Percentiles rank a stretch among this genome's conserved stretches.
These are phyloP conservation scores for Calonectria ilicicola DNA, from an alignment of 2,329 filamentous ascomycete genomes.

Conservation along the genomic window DNA sequence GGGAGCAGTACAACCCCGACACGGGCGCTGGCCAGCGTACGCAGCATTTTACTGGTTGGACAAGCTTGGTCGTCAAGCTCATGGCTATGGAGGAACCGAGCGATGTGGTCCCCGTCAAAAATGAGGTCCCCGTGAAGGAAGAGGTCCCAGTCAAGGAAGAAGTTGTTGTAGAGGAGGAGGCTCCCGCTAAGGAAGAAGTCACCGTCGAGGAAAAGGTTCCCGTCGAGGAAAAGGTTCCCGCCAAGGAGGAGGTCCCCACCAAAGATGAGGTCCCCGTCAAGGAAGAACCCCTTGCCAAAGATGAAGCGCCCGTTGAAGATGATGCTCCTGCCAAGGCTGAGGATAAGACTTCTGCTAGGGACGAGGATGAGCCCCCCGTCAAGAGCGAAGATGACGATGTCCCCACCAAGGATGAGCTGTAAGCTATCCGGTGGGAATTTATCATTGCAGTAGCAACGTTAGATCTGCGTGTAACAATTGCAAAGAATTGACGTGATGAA, in stretches of 20 bases:
- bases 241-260: neutral
- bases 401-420: constrained; percentile 62
- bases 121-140: constrained; percentile 50
- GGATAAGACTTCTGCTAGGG: neutral
- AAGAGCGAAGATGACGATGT: constrained; percentile 29
- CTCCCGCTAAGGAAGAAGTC: neutral
- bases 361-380: neutral
- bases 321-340: neutral
- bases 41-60: constrained; percentile 99
- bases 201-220: neutral
- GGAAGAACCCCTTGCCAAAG: neutral
- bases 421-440: constrained; percentile 23
- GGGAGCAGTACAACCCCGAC: constrained; percentile 98
- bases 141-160: neutral
- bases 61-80: constrained; percentile 96
- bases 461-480: constrained; percentile 12
- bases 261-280: neutral
- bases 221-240: neutral
- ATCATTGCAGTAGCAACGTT: neutral
- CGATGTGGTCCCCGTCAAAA: constrained; percentile 49
- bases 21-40: constrained; percentile 94
- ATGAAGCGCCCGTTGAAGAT: neutral
- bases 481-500: neutral
- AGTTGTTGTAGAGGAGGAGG: neutral
- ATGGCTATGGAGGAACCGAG: constrained; percentile 89